Evolutionary conservation across 2,329 filamentous ascomycete genomes (phyloP), one percentile per base, ranked within the genome.

Genomic region (Pyrenophora tritici-repentis): DNA sequence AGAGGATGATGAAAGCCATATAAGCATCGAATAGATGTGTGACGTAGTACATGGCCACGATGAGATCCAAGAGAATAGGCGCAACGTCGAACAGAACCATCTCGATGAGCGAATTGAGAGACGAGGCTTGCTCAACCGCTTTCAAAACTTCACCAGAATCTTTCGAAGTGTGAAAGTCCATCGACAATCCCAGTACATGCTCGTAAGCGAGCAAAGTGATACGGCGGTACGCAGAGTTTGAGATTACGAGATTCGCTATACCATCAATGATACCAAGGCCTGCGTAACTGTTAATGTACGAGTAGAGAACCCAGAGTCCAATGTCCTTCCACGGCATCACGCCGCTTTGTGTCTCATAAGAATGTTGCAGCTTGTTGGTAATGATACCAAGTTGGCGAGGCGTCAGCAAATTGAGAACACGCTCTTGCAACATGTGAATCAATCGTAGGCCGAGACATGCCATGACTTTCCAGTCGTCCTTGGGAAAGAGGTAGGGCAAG

Each of bases 371-470:
- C 53, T 83, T 83, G 63, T 94, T 85, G 57, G 90, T 86, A 56
- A 96, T 86, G 50, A 89, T 84, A 57, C 90, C 91, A 26, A 93
- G 83, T 67, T 94, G 89, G 16, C 88, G 83, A n/a, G 91, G 91
- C 26, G 91, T 84, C 35, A 95, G 75, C 12, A 96, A 78, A 61
- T 91, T 90, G 42, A 95, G 77, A 4, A 83, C 83, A 58, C 92
- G 90, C 47, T 86, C 83, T 43, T 80, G 76, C n/a, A 91, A 70
- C 17, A 94, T 78, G 59, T 88, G 88, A 1, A 89, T 36, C 0
- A 82, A 81, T 37, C 94, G 86, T 3, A 89, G 78, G 9, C 82
- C 75, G 16, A 89, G 83, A 46, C 86, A 86, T 14, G 88, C 70
- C 68, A 94, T 89, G 14, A 94, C 80, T 12, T 75, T 71, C 45